Evolutionary conservation across 805 yeast species (phyloP).

Genomic region (Candida alai): DNA sequence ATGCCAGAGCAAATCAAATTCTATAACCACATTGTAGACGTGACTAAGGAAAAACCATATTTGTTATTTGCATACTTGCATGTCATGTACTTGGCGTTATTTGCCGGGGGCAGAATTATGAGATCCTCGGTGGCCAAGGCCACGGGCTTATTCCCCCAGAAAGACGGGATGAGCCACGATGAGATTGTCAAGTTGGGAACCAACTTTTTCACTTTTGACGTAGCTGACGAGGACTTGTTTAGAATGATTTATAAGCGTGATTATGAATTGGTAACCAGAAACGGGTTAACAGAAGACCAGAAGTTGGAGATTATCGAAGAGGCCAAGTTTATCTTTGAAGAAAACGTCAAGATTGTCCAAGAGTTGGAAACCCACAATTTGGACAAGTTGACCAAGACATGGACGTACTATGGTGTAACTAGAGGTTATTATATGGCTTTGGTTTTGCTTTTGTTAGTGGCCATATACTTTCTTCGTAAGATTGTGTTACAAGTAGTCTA

Average conservation of each 20-base stretch:
- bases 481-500: conserved; percentile 14
- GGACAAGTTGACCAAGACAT: conserved; percentile 48
- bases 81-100: conserved; percentile 77
- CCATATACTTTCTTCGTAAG: conserved; percentile 34
- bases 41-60: conserved; percentile 61
- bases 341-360: conserved; percentile 55
- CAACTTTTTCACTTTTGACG: conserved; percentile 68
- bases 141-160: conserved; percentile 71
- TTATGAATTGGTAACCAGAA: conserved; percentile 73
- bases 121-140: conserved; percentile 62
- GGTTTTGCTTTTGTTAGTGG: conserved; percentile 26
- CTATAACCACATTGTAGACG: conserved; percentile 53
- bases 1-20: conserved; percentile 61
- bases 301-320: conserved; percentile 69
- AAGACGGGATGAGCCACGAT: conserved; percentile 59
- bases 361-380: conserved; percentile 70
- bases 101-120: conserved; percentile 82
- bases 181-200: conserved; percentile 63
- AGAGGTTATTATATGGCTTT: conserved; percentile 48
- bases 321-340: conserved; percentile 58
- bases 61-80: conserved; percentile 77
- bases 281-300: conserved; percentile 63
- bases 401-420: conserved; percentile 51
- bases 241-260: conserved; percentile 68
- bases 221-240: conserved; percentile 60